phyloP scores from a whole-genome alignment of 1,139 yeast genomes.

The Lodderomyces pseudojiufengensis region DNA sequence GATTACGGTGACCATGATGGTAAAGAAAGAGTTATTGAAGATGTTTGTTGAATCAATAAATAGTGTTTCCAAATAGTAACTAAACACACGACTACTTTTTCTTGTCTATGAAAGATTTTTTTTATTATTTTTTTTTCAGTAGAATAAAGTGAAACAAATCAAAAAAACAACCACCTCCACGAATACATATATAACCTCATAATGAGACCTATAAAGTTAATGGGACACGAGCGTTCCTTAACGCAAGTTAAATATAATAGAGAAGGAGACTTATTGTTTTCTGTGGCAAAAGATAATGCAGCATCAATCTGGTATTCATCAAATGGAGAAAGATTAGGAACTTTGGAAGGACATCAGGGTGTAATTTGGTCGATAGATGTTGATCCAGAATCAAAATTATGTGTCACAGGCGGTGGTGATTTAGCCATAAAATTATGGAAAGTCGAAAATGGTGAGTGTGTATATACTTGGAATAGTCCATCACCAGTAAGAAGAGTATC shows the following conservation, averaged over 20 bases:
- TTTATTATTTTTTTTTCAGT: constrained; percentile 7
- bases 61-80: too few species aligned
- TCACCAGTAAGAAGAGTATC: constrained; percentile 92
- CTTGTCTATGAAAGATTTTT: constrained; percentile 4
- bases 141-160: too few species aligned
- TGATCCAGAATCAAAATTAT: constrained; percentile 61
- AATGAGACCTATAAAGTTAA: constrained; percentile 54
- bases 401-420: constrained; percentile 92
- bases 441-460: constrained; percentile 71
- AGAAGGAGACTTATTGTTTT: constrained; percentile 91
- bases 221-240: constrained; percentile 84
- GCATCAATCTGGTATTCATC: constrained; percentile 94
- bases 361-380: constrained; percentile 95
- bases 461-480: constrained; percentile 69
- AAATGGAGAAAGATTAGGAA: constrained; percentile 96
- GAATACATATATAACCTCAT: constrained; percentile 1
- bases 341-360: constrained; percentile 83
- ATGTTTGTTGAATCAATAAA: too few species aligned
- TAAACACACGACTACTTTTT: constrained; percentile 9
- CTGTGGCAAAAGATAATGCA: constrained; percentile 84
- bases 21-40: constrained; percentile 46
- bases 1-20: constrained; percentile 66
- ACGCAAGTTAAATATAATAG: constrained; percentile 91
- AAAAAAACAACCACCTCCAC: constrained; percentile 1
- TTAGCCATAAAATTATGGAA: constrained; percentile 83